phyloP scores from a whole-genome alignment of 768 basidiomycete species.

The Lentinula boryana region DNA sequence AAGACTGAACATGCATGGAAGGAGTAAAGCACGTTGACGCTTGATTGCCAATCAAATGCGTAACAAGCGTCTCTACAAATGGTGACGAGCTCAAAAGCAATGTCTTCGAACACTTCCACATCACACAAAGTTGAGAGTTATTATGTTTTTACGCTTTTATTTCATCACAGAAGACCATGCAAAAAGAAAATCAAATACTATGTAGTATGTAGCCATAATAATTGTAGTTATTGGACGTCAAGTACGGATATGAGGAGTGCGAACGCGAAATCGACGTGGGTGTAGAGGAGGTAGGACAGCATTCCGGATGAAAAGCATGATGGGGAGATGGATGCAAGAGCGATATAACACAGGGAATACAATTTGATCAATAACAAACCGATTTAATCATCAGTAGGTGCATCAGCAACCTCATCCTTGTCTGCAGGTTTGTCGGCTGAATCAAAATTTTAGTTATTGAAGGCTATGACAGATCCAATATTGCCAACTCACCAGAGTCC shows the following conservation, averaged over 20 bases:
- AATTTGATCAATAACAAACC: conserved; percentile 9
- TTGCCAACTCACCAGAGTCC: conserved; percentile 61
- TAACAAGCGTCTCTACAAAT: too few species aligned
- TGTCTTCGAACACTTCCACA: too few species aligned
- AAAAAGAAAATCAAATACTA: not conserved
- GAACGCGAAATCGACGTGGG: not conserved
- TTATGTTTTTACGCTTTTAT: conserved; percentile 2
- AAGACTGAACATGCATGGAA: conserved; percentile 2
- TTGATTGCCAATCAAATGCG: too few species aligned
- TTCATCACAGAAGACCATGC: conserved; percentile 7
- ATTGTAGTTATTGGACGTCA: not conserved
- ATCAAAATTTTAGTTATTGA: not conserved
- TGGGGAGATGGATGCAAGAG: conserved; percentile 2
- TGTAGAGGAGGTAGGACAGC: not conserved
- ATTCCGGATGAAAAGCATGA: conserved; percentile 6
- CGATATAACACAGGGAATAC: conserved; percentile 4
- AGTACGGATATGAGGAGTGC: not conserved
- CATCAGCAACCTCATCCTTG: conserved; percentile 64
- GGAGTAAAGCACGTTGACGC: too few species aligned
- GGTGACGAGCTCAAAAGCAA: too few species aligned
- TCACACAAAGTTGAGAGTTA: not conserved
- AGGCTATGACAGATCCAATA: not conserved
- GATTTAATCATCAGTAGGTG: conserved; percentile 60
- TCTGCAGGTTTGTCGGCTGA: conserved; percentile 66
- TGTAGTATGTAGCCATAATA: conserved; percentile 1